Percentiles rank a stretch among this genome's conserved stretches.
phyloP scores from a whole-genome alignment of 148 eudicot species.

The Vaccinium myrtillus region DNA sequence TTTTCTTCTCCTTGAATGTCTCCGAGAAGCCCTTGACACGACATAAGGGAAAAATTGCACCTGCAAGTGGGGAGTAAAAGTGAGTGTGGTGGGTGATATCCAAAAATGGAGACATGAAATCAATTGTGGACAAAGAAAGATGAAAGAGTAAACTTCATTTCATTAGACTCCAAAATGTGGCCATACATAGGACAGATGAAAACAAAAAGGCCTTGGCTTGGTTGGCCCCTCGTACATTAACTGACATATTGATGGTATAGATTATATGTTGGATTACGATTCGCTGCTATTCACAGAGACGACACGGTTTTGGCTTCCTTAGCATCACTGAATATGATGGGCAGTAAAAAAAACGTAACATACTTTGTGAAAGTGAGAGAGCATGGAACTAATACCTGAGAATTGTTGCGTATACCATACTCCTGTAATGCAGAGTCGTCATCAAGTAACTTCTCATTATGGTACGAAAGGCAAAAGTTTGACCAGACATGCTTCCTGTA shows the following conservation, averaged over 20 bases:
- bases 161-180: neutral
- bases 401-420: slow-evolving; percentile 75
- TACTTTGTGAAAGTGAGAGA: neutral
- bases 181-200: too few species aligned
- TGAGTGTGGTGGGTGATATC: neutral
- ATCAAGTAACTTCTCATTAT: slow-evolving; percentile 73
- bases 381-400: slow-evolving; percentile 51
- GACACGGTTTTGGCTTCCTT: neutral
- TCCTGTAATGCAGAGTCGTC: slow-evolving; percentile 64
- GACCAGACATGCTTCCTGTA: slow-evolving; percentile 95
- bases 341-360: neutral
- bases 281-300: neutral
- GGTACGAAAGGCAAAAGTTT: slow-evolving; percentile 72
- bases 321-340: neutral
- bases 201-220: neutral
- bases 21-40: slow-evolving; percentile 51
- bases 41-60: slow-evolving; percentile 78
- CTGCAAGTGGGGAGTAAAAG: slow-evolving; percentile 32
- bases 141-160: neutral
- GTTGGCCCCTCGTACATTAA: neutral
- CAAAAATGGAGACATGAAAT: neutral
- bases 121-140: neutral
- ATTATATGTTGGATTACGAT: neutral
- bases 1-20: slow-evolving; percentile 72
- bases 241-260: neutral